phyloP scores from a whole-genome alignment of 176 grass and related monocot species.

The Lolium perenne region DNA sequence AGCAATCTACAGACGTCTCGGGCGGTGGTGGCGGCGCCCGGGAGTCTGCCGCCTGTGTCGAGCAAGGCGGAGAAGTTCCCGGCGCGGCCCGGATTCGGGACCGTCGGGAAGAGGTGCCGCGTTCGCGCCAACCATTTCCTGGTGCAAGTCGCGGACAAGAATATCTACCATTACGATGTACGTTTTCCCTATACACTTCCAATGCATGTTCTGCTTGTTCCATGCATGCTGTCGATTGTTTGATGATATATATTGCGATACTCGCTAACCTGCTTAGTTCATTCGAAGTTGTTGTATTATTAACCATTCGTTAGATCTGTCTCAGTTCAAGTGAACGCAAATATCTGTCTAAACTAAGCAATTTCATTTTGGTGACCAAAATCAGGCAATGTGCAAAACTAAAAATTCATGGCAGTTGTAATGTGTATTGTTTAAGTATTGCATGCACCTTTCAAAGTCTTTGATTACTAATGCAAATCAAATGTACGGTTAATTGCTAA shows the following conservation, averaged over 20 bases:
- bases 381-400: background rate
- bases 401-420: background rate
- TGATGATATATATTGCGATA: too few species aligned
- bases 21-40: background rate
- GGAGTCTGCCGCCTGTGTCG: constrained; percentile 36
- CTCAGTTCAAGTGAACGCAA: background rate
- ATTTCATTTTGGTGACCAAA: background rate
- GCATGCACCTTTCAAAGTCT: background rate
- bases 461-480: background rate
- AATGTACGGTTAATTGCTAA: background rate
- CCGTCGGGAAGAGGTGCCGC: constrained; percentile 23
- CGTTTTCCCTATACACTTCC: background rate
- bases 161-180: constrained; percentile 63
- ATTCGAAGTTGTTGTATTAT: background rate
- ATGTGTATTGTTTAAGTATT: background rate
- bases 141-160: constrained; percentile 45
- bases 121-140: constrained; percentile 71
- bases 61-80: constrained; percentile 51
- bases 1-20: too few species aligned
- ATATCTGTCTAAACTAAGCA: background rate
- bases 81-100: constrained; percentile 48
- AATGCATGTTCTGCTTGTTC: too few species aligned
- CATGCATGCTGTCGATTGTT: background rate
- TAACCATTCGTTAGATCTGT: background rate
- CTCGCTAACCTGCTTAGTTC: background rate